These are phyloP conservation scores for Takakia lepidozioides DNA, from an alignment of 225 moss, liverwort and hornwort species.

Conservation along the genomic window DNA sequence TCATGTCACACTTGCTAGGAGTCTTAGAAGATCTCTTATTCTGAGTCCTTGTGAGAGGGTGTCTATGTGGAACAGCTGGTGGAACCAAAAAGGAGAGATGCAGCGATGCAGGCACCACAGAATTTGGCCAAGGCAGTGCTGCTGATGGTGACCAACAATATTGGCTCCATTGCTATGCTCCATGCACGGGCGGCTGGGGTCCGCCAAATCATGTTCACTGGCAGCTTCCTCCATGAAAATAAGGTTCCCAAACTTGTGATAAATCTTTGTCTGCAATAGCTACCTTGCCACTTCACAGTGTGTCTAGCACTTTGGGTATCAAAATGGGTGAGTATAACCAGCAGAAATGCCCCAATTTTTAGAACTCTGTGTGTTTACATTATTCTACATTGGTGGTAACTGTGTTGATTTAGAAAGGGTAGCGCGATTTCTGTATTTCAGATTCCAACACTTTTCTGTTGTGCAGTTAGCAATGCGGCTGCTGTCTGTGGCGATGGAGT, in stretches of 20 bases:
- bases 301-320: no score
- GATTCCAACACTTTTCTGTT: background rate
- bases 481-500: constrained; percentile 80
- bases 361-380: no score
- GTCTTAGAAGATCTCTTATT: no score
- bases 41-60: constrained; percentile 8
- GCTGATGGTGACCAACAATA: constrained; percentile 91
- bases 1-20: no score
- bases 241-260: no score
- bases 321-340: no score
- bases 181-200: constrained; percentile 76
- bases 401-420: no score
- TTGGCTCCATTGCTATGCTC: constrained; percentile 80
- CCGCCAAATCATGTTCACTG: constrained; percentile 78
- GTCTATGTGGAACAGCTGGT: constrained; percentile 36
- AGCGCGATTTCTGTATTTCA: no score
- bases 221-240: constrained; percentile 83
- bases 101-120: constrained; percentile 49
- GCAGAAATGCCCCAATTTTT: no score
- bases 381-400: no score
- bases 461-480: constrained; percentile 78
- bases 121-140: constrained; percentile 78
- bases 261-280: no score
- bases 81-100: constrained; percentile 42
- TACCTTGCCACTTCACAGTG: no score